Evolutionary conservation across 2,329 filamentous ascomycete species (phyloP), one percentile per base, ranked within the genome.

Genomic region (Drechslerella dactyloides): DNA sequence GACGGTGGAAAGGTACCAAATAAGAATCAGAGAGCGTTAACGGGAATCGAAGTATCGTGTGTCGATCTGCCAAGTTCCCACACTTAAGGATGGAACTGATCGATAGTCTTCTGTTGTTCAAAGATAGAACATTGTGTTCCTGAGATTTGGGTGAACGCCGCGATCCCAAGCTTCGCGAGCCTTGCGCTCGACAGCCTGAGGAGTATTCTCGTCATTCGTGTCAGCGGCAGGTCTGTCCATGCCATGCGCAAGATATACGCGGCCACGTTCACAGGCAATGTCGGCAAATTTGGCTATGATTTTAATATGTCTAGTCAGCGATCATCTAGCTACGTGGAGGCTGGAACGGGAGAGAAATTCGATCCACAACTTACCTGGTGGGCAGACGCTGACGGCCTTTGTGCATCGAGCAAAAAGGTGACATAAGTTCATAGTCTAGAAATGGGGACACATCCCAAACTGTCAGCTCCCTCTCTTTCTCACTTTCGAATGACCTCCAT

Each of bases 301-400:
- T 27, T 58, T 35, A 53, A 58, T 15, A 37, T 11, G 7, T 27
- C 17, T 33, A 30, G 19, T 17, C 33, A 8, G 19, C 21, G 40
- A 5, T 42, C 23, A 19, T 17, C 33, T 4, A 35, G n/a, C 21
- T 44, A 21, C 1, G 3, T 11, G 4, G 19, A 13, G 11, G 35
- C 10, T 35, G 48, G 48, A 10, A 19, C 30, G 5, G 19, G 11
- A 21, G 17, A 53, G 19, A 17, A 27, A 2, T 24, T 30, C 10
- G 8, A 33, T 53, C 4, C n/a, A 5, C 15, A 15, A 50, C 40
- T 53, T 42, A 69, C 58, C 58, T 23, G 92, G 91, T 0, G 93
- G 91, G 75, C 90, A 94, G 74, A 96, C 86, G 76, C 89, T 91
- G 50, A 96, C 91, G 0, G 91, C 89, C 79, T 92, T 93, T n/a